phyloP scores from a whole-genome alignment of 805 yeast genomes.

The Torulaspora delbrueckii region DNA sequence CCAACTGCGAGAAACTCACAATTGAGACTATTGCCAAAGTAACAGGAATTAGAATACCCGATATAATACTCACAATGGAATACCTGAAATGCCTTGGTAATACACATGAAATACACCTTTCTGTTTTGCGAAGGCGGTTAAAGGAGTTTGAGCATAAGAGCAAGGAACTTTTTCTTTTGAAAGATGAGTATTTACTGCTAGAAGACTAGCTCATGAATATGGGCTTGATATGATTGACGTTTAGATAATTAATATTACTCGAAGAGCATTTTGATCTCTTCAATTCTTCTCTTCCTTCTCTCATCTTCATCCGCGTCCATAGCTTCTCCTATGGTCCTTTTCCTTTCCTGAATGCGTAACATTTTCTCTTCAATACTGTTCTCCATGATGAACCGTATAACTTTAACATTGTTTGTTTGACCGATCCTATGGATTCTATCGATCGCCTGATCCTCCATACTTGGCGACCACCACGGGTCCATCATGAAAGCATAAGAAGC shows the following conservation, averaged over 20 bases:
- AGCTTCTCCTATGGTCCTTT: conserved; percentile 74
- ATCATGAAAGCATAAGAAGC: conserved; percentile 83
- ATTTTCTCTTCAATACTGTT: conserved; percentile 83
- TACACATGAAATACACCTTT: conserved; percentile 20
- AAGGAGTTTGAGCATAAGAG: conserved; percentile 7
- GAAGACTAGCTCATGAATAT: neutral
- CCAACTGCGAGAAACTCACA: conserved; percentile 34
- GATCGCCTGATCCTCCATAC: conserved; percentile 86
- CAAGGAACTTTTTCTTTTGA: conserved; percentile 13
- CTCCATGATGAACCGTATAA: conserved; percentile 74
- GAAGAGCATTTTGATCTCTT: conserved; percentile 65
- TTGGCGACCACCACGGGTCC: conserved; percentile 98
- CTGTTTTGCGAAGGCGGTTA: conserved; percentile 18
- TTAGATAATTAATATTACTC: conserved; percentile 29
- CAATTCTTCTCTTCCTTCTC: conserved; percentile 61
- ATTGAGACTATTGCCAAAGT: conserved; percentile 46
- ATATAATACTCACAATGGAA: conserved; percentile 54
- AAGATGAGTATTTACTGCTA: conserved; percentile 27
- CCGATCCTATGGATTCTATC: conserved; percentile 91
- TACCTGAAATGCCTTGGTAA: conserved; percentile 45
- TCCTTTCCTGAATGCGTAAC: conserved; percentile 81
- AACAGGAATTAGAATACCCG: conserved; percentile 63
- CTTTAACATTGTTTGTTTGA: conserved; percentile 65
- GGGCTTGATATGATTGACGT: neutral
- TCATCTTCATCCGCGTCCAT: conserved; percentile 74